Evolutionary conservation across 2,329 filamentous ascomycete genomes (phyloP).

Genomic region (Neonectria coccinea): DNA sequence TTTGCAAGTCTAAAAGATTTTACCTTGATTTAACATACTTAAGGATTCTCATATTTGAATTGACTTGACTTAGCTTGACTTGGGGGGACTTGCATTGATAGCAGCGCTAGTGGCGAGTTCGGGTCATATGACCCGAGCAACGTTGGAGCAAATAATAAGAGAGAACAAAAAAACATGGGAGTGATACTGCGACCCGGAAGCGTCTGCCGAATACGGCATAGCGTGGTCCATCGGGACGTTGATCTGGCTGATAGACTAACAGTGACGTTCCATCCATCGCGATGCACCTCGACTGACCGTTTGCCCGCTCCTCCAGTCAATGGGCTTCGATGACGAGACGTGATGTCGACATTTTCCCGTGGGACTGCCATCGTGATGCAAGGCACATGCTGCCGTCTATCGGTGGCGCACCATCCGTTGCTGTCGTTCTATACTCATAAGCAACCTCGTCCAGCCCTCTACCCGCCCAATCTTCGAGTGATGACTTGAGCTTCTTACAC

Average conservation of each 20-base stretch:
- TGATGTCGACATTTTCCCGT: slow-evolving; percentile 12
- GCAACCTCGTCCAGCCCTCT: slow-evolving; percentile 16
- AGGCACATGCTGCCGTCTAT: slow-evolving; percentile 25
- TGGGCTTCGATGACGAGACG: slow-evolving; percentile 10
- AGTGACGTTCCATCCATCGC: slow-evolving; percentile 36
- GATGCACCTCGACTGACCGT: slow-evolving; percentile 17
- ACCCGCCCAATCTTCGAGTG: slow-evolving; percentile 1
- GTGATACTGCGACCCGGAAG: slow-evolving; percentile 5
- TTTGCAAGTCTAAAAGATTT: too few relatives aligned
- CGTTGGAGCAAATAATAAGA: slow-evolving; percentile 4
- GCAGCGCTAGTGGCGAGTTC: too few relatives aligned
- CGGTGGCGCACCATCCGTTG: slow-evolving; percentile 15
- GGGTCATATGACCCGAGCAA: slow-evolving; percentile 30
- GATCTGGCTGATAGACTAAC: slow-evolving; percentile 1
- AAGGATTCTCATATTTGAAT: too few relatives aligned
- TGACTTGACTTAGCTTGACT: too few relatives aligned
- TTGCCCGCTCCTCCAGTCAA: slow-evolving; percentile 15
- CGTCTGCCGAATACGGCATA: slow-evolving; percentile 13
- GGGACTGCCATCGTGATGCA: slow-evolving; percentile 30
- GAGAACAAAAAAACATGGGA: not conserved
- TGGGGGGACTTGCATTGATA: too few relatives aligned
- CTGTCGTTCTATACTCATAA: slow-evolving; percentile 21
- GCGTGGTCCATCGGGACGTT: slow-evolving; percentile 18
- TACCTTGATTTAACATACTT: too few relatives aligned
- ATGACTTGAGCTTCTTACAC: slow-evolving; percentile 14